Conservation (phyloP, 306 rosid genomes). For the Malus orientalis region DNA sequence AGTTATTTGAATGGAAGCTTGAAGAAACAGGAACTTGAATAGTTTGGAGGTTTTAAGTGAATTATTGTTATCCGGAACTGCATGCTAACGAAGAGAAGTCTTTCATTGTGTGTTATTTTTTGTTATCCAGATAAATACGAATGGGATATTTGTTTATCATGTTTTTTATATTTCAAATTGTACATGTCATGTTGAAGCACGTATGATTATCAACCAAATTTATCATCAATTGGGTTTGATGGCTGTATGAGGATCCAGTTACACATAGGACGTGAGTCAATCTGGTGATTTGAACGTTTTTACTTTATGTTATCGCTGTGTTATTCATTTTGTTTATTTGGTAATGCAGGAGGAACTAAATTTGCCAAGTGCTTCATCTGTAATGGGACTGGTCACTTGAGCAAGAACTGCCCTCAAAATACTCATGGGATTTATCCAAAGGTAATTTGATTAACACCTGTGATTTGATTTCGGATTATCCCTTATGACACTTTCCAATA, state of each 20-base stretch:
- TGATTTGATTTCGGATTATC: background rate
- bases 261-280: background rate
- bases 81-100: background rate
- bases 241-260: background rate
- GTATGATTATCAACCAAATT: background rate
- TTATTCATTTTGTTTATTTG: conserved; percentile 12
- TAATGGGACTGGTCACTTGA: conserved; percentile 75
- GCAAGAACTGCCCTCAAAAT: conserved; percentile 83
- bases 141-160: background rate
- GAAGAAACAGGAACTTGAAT: background rate
- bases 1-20: background rate
- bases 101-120: no score
- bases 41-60: background rate
- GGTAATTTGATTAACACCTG: conserved; percentile 29
- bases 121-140: no score
- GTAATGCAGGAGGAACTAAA: conserved; percentile 72
- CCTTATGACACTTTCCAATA: conserved; percentile 3
- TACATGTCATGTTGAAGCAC: background rate
- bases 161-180: background rate
- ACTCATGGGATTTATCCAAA: conserved; percentile 89
- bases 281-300: background rate
- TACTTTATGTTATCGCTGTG: background rate
- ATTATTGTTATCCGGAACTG: no score
- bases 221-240: background rate
- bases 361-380: conserved; percentile 90